Base-by-base conservation (phyloP, 2,329 filamentous ascomycete species). In the Clonostachys solani region DNA sequence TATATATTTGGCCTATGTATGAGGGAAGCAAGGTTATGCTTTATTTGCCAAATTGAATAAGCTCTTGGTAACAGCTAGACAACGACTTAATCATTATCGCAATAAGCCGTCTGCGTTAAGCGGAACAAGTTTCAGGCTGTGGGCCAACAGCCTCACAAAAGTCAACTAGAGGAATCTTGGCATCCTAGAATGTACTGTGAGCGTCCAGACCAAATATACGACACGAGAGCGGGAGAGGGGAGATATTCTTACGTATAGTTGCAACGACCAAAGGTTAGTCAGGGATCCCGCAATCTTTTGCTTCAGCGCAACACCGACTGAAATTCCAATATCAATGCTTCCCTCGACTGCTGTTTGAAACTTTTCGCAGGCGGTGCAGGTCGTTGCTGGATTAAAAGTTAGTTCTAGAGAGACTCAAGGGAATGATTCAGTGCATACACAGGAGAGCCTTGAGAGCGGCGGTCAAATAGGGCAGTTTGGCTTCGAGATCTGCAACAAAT, bases 341-440 rank as follows among this genome's bases (percentile, higher is more conserved):
- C 44, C 44, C 6, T 45, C 44, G 23, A 45, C 33, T 19, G 16
- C 44, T 9, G 19, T 45, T 13, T 33, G 15, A 19, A 18, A 45
- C 42, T 44, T 45, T 34, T 45, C 18, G 35, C 44, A 45, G 36
- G 35, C 44, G 13, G 33, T 45, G 33, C 44, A 45, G 4, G 44
- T 38, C 3, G 15, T 13, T n/a, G 44, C 44, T 45, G n/a, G 1
- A 29, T 10, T 13, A 17, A n/a, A 16, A 2, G 12, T n/a, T 40
- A 40, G 17, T n/a, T 40, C 7, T n/a, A 40, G 8, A 13, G 10
- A n/a, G 12, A 15, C 40, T 38, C 36, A 10, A 4, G 36, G 5
- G 17, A 7, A n/a, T 38, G 40, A 19, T 8, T 15, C n/a, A 12
- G 10, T 12, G 17, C 44, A 38, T 40, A 45, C 44, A 45, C 7